Base-by-base conservation (phyloP, 345 rosid species). In the Citrus cavaleriei region DNA sequence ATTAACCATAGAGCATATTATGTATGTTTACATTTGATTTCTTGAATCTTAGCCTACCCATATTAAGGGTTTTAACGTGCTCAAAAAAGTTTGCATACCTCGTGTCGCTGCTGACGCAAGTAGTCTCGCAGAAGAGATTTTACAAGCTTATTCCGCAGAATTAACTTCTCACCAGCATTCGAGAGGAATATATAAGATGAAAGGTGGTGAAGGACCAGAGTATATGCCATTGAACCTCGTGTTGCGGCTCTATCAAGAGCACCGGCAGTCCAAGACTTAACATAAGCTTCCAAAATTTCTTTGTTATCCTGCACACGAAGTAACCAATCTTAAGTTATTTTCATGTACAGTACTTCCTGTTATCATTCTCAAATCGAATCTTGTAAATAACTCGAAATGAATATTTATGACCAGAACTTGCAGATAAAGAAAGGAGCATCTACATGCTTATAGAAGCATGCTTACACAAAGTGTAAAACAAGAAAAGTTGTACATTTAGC, bases 241-340 rank as follows among this genome's bases (percentile, higher is more conserved):
- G 76, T 73, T 69, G 84, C 87, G 55, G 98, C 94, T 86, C 87
- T 87, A 84, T 95, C 98, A 57, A 95, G 88, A 61, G 93, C 90
- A 73, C 93, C 93, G 42, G 93, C 79, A 55, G 86, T 84, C 99
- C 98, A 93, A 19, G 98, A 85, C 81, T 93, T 93, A 66, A 83
- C 85, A 73, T 93, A 93, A 13, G 91, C 95, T 83, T 93, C 94
- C 70, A 93, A 81, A 76, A 93, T 86, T 30, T 54, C 88, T 63
- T 91, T 94, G 61, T 95, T 83, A 57, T 92, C 93, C 98, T 95
- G 89, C 83, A 71, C 3, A 46, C 10, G 25, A 37, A 74, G 51
- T 46, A 46, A 46, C 37, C 30, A 64, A 60, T n/a, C 42, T 49
- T 13, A 25, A 25, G 72, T 25, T 35, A 24, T 22, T 62, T 69